Conservation (phyloP, 768 basidiomycete species). For the Lentinula edodes region DNA sequence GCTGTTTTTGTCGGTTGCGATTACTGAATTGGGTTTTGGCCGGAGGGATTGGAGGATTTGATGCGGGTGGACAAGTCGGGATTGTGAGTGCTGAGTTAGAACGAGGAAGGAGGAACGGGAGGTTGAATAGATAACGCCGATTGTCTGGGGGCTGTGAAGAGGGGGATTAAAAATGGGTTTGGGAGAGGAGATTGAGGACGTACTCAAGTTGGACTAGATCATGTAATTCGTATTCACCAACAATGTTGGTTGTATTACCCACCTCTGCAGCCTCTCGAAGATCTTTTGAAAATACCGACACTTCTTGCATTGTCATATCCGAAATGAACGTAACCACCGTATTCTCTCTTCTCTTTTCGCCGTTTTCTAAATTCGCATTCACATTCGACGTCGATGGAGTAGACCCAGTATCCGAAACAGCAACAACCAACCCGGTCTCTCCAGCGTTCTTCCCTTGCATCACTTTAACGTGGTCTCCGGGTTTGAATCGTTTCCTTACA, state of each 20-base stretch:
- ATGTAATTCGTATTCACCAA: conserved; percentile 93
- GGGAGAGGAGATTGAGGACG: conserved; percentile 23
- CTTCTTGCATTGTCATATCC: conserved; percentile 97
- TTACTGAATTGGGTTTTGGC: conserved; percentile 49
- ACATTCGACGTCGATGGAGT: too few species aligned
- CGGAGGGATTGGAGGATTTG: conserved; percentile 79
- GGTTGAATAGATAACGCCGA: conserved; percentile 96
- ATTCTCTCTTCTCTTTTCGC: background rate
- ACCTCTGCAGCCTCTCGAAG: conserved; percentile 96
- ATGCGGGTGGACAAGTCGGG: conserved; percentile 85
- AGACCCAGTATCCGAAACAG: conserved; percentile 65
- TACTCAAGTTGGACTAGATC: conserved; percentile 97
- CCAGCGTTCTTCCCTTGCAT: conserved; percentile 93
- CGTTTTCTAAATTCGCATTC: background rate
- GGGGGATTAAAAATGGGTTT: conserved; percentile 3
- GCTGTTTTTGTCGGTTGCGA: conserved; percentile 86
- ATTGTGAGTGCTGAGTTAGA: conserved; percentile 89
- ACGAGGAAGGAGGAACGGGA: conserved; percentile 96
- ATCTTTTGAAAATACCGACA: conserved; percentile 97
- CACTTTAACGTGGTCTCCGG: conserved; percentile 98
- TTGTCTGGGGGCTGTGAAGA: conserved; percentile 70
- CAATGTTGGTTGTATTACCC: conserved; percentile 83
- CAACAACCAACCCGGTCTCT: conserved; percentile 94
- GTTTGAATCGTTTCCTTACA: conserved; percentile 92
- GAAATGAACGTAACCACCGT: conserved; percentile 86